Evolutionary conservation across 2,329 filamentous ascomycete species (phyloP).

Genomic region (Botrytis tulipae): DNA sequence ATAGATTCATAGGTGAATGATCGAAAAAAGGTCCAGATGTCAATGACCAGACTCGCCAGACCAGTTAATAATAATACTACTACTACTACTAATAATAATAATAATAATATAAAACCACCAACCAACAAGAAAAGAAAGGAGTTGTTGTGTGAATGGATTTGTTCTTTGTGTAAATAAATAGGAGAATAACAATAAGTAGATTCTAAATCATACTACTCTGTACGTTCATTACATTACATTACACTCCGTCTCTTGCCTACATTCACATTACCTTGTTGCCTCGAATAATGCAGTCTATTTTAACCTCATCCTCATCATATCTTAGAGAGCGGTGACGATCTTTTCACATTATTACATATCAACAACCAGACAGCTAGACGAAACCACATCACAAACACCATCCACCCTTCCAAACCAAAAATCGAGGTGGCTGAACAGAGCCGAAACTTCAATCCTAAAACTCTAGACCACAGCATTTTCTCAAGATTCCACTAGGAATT

Average conservation of each 20-base stretch:
- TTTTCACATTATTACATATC: not conserved
- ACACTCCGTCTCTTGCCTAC: not conserved
- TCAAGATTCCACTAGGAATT: conserved; percentile 5
- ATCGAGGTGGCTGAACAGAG: conserved; percentile 18
- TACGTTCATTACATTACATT: not conserved
- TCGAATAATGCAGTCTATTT: conserved; percentile 7
- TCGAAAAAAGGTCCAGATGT: conserved; percentile 13
- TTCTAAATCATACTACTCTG: not conserved
- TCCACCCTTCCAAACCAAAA: conserved; percentile 2
- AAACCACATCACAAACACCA: not conserved
- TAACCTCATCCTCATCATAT: not conserved
- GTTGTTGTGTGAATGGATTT: not conserved
- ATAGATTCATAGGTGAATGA: not conserved
- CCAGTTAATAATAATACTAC: not conserved
- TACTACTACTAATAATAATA: not conserved
- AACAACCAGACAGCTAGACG: not conserved
- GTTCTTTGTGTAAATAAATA: not conserved
- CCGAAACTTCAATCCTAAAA: not conserved
- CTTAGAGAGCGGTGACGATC: conserved; percentile 11
- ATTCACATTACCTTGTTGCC: not conserved
- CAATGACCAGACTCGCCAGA: not conserved
- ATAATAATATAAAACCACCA: conserved; percentile 1
- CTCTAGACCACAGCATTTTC: not conserved
- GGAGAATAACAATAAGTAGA: not conserved
- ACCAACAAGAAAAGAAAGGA: conserved; percentile 7